Evolutionary conservation across 2,329 filamentous ascomycete genomes (phyloP), one percentile per base, ranked within the genome.

Genomic region (Monosporascus sp.): DNA sequence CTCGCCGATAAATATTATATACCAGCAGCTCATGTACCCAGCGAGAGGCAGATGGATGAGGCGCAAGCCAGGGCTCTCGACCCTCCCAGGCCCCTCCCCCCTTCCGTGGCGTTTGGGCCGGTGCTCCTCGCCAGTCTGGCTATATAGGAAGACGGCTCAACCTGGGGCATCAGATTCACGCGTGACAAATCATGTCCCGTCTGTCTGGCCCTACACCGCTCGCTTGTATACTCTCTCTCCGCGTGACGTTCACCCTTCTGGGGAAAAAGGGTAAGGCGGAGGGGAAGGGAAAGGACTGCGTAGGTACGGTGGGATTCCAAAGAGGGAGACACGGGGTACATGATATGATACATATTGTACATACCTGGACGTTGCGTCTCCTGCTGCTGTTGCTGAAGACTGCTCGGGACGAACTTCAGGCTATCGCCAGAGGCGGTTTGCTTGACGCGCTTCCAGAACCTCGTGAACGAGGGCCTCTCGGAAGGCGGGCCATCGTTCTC

Each of bases 401-500:
- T 62, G 39, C 64, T 68, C 43, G 64, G 61, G 37, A 74, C 68
- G 47, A 75, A 74, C 2, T 63, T 70, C 52, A 72, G 64, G 51
- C 59, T 65, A 52, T 62, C 66, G 43, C 58, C 62, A 7, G 65
- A 62, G 37, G 65, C 57, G 38, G 65, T 65, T 48, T 75, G 67
- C 60, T 75, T 77, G 18, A 68, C 71, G 45, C 68, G 71, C 58
- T 72, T 76, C 74, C 75, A 75, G 54, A 74, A 79, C 9, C 68
- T 61, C n/a, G 68, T 65, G 59, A 79, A 79, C n/a, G 75, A 76
- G 2, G 75, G 75, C 54, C 73, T 67, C 22, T 22, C 43, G 14
- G 24, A 20, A 5, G 17, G 18, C 17, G 59, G 61, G 48, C 49
- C 46, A 18, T 60, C 52, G 24, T 54, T 53, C 39, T 53, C 54